Percentiles rank a stretch among this genome's conserved stretches.
phyloP scores from a whole-genome alignment of 768 basidiomycete genomes.

The Daedaleopsis nitida region DNA sequence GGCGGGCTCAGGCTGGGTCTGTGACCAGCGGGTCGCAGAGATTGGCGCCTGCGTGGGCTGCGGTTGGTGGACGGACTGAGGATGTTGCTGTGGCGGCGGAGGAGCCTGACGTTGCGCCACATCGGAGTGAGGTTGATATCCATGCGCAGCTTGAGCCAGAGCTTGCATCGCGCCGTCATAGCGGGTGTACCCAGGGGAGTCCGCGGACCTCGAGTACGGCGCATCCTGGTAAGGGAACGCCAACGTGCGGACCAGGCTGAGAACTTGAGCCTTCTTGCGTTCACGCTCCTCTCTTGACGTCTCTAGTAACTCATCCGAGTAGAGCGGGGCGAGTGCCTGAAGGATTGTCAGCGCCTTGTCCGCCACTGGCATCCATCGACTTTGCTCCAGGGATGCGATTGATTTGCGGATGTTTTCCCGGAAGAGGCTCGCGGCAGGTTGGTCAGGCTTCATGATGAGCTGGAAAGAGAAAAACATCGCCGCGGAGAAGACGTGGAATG shows the following conservation, averaged over 20 bases:
- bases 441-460: conserved; percentile 77
- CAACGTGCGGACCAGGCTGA: conserved; percentile 70
- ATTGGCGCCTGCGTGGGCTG: conserved; percentile 24
- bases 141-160: not conserved
- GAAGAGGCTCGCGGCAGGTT: conserved; percentile 76
- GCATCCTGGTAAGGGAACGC: conserved; percentile 83
- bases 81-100: not conserved
- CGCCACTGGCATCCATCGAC: conserved; percentile 63
- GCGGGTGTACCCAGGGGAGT: conserved; percentile 42
- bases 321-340: conserved; percentile 71
- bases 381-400: conserved; percentile 64
- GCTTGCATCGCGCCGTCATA: conserved; percentile 16
- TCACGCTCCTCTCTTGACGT: conserved; percentile 53
- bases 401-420: conserved; percentile 75
- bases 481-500: conserved; percentile 83
- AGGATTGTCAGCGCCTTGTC: conserved; percentile 78
- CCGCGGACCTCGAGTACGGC: conserved; percentile 53
- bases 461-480: conserved; percentile 94
- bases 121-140: not conserved
- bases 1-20: conserved; percentile 7
- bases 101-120: not conserved
- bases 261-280: conserved; percentile 59
- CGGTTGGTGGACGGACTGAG: conserved; percentile 3
- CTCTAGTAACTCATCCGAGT: conserved; percentile 60
- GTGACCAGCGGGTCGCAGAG: conserved; percentile 27